These are phyloP conservation scores for Sugiyamaella chiloensis DNA, from an alignment of 805 yeast species.

Conservation along the genomic window DNA sequence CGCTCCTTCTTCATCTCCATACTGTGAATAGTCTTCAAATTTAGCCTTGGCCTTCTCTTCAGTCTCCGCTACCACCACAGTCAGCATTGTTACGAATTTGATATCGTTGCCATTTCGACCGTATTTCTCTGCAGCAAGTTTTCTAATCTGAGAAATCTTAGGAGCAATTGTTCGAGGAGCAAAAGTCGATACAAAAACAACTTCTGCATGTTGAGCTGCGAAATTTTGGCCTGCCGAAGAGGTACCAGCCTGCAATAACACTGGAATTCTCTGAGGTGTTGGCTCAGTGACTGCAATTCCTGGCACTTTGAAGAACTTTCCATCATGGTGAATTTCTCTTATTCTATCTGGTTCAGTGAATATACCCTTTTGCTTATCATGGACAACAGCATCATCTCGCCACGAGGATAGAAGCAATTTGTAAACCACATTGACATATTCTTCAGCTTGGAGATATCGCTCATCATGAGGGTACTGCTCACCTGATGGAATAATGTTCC, in stretches of 20 bases:
- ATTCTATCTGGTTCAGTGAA: slow-evolving; percentile 35
- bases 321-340: slow-evolving; percentile 36
- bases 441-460: slow-evolving; percentile 40
- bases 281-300: slow-evolving; percentile 46
- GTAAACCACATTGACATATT: slow-evolving; percentile 38
- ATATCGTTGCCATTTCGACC: slow-evolving; percentile 37
- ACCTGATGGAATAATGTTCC: slow-evolving; percentile 37
- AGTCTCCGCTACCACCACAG: slow-evolving; percentile 39
- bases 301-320: slow-evolving; percentile 40
- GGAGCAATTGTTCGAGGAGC: slow-evolving; percentile 33
- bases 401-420: slow-evolving; percentile 41
- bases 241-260: slow-evolving; percentile 44
- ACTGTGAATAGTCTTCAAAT: slow-evolving; percentile 32
- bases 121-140: slow-evolving; percentile 31
- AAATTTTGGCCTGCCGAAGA: slow-evolving; percentile 41
- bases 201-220: slow-evolving; percentile 44
- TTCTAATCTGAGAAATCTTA: slow-evolving; percentile 33
- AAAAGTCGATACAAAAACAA: slow-evolving; percentile 37
- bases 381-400: slow-evolving; percentile 41
- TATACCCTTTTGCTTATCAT: slow-evolving; percentile 19
- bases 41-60: slow-evolving; percentile 41
- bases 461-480: slow-evolving; percentile 38
- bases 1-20: slow-evolving; percentile 42
- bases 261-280: slow-evolving; percentile 35
- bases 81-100: slow-evolving; percentile 38